Evolutionary conservation across 441 rosid species (phyloP).

Genomic region (Gossypium trilobum): DNA sequence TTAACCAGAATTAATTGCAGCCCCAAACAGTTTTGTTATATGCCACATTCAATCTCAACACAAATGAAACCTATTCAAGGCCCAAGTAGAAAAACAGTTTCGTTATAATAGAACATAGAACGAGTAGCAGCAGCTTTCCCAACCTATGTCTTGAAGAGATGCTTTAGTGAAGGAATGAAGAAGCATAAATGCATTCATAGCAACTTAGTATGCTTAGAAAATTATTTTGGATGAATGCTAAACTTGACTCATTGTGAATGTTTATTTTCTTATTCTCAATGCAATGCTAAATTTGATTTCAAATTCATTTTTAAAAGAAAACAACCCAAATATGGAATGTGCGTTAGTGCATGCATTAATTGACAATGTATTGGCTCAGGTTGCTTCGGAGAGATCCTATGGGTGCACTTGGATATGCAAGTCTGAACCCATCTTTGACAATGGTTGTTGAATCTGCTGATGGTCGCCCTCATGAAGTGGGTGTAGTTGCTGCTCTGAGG

Average conservation of each 20-base stretch:
- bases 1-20: no score
- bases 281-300: constrained; percentile 11
- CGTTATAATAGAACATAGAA: no score
- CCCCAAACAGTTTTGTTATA: no score
- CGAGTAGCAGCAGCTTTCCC: no score
- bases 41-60: no score
- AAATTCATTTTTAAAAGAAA: neutral
- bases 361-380: constrained; percentile 29
- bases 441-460: constrained; percentile 77
- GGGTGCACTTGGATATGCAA: constrained; percentile 96
- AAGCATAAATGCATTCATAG: neutral
- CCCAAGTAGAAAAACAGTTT: no score
- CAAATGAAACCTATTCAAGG: no score
- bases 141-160: neutral
- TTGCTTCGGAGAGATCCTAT: constrained; percentile 96
- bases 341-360: constrained; percentile 1
- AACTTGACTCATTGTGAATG: neutral
- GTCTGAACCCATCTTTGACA: constrained; percentile 60
- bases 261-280: neutral
- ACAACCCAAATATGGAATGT: neutral
- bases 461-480: constrained; percentile 88
- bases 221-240: neutral
- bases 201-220: constrained; percentile 1
- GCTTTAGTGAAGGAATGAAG: neutral
- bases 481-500: constrained; percentile 84